phyloP scores from a whole-genome alignment of 345 rosid genomes.

The Conringia planisiliqua region DNA sequence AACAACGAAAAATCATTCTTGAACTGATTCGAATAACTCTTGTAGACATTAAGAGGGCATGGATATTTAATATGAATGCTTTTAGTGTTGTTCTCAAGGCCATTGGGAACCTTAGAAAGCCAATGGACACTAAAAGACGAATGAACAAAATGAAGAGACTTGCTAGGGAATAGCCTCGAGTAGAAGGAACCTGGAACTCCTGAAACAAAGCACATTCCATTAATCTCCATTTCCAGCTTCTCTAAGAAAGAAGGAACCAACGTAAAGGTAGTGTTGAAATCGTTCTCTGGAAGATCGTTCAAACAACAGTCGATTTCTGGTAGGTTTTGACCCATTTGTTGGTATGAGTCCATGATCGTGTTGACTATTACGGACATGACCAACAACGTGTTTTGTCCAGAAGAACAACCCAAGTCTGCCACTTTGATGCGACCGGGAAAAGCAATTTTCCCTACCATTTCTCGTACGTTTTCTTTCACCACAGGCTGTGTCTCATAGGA shows the following conservation, averaged over 20 bases:
- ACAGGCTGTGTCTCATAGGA: no score
- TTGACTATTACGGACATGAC: constrained; percentile 2
- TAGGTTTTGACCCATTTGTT: not conserved
- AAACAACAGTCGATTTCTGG: constrained; percentile 29
- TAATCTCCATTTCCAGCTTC: not conserved
- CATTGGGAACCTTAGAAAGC: constrained; percentile 27
- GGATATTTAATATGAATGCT: constrained; percentile 13
- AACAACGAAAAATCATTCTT: constrained; percentile 39
- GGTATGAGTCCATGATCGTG: not conserved
- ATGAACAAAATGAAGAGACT: constrained; percentile 27
- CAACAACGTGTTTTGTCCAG: constrained; percentile 38
- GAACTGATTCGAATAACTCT: constrained; percentile 40
- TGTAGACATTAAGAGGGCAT: constrained; percentile 26
- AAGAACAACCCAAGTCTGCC: constrained; percentile 46
- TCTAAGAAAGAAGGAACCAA: not conserved
- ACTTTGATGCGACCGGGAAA: not conserved
- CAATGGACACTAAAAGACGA: constrained; percentile 37
- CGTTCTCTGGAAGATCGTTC: constrained; percentile 40
- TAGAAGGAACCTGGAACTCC: constrained; percentile 45
- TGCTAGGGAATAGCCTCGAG: constrained; percentile 33
- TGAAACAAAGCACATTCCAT: constrained; percentile 13
- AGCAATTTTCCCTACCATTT: no score
- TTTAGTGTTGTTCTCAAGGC: constrained; percentile 5
- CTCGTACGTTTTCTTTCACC: no score
- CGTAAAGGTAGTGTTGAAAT: constrained; percentile 29